These are phyloP conservation scores for Trametes hirsuta DNA, from an alignment of 1,284 basidiomycete genomes.

Conservation along the genomic window DNA sequence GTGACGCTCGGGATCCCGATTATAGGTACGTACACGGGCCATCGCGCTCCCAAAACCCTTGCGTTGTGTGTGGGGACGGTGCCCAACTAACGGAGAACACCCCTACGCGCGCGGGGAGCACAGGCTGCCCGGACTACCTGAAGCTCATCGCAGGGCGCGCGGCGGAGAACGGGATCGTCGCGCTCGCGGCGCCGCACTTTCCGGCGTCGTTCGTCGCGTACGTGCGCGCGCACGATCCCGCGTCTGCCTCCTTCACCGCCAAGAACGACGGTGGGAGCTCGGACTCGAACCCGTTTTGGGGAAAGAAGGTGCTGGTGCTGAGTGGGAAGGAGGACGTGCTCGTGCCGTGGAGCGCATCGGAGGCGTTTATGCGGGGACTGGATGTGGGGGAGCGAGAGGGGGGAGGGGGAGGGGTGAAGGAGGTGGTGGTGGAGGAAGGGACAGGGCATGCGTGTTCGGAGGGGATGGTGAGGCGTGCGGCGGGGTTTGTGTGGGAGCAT, in stretches of 20 bases:
- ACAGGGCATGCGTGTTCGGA: slow-evolving; percentile 57
- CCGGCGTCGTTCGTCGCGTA: slow-evolving; percentile 56
- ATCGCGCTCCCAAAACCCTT: too few species aligned
- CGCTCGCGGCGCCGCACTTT: slow-evolving; percentile 58
- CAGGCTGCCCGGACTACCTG: slow-evolving; percentile 71
- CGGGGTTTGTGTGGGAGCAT: slow-evolving; percentile 44
- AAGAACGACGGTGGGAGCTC: slow-evolving; percentile 27
- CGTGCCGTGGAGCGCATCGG: slow-evolving; percentile 59
- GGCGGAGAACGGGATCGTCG: slow-evolving; percentile 44
- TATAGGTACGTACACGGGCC: slow-evolving; percentile 47
- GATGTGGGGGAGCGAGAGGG: slow-evolving; percentile 45
- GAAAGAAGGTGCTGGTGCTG: slow-evolving; percentile 71
- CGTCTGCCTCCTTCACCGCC: slow-evolving; percentile 40
- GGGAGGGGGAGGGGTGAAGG: slow-evolving; percentile 48
- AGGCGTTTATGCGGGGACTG: slow-evolving; percentile 53
- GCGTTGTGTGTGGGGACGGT: too few species aligned
- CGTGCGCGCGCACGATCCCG: slow-evolving; percentile 51
- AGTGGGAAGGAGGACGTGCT: slow-evolving; percentile 59
- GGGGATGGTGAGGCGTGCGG: slow-evolving; percentile 52
- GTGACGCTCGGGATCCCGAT: slow-evolving; percentile 76
- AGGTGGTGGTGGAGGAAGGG: slow-evolving; percentile 48
- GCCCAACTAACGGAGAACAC: too few species aligned
- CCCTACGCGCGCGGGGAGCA: background rate
- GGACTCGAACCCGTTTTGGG: slow-evolving; percentile 66
- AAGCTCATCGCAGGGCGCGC: slow-evolving; percentile 66